Base-by-base conservation (phyloP, 1,139 yeast species). In the Magnusiomyces sp. region DNA sequence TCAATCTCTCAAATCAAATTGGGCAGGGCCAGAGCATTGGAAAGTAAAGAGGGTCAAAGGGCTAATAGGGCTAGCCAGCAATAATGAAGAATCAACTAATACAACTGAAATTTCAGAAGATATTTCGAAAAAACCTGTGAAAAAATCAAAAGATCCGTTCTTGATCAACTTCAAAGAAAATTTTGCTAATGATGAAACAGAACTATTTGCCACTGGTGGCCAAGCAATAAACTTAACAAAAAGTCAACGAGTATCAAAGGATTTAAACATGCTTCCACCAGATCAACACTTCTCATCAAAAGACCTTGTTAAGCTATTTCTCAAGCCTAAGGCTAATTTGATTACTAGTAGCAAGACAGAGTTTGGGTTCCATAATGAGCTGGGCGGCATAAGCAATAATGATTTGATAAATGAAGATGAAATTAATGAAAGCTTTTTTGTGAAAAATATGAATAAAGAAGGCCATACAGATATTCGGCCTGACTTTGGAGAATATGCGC, bases 11-110 rank as follows among this genome's bases (percentile, higher is more conserved):
- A 79, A 74, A 55, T 74, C 77, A 44, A 82, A 79, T 62, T 88
- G 95, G 95, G 77, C 95, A 42, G 96, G 96, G 7, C 92, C 96
- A 5, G 94, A 87, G 55, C 94, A 88, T 66, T 92, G 97, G 97
- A 85, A 84, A 66, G 86, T 90, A 10, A 71, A 77, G 42, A 78
- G 80, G 29, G 71, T 84, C 51, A 82, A 74, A 58, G 68, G 66
- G 32, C 56, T 49, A 4, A 43, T 33, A 14, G 46, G 27, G 19
- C 40, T 46, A 59, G 46, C 54, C 65, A 5, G 47, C 37, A 60
- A 62, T 51, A 56, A 50, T 19, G 54, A 51, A 33, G 45, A 53
- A 17, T 39, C 9, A 17, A 40, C 29, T 7, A 23, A 23, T 23
- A 23, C 4, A 11, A 27, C 16, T 52, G 62, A 58, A 43, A 58